Base-by-base conservation (phyloP, 495 filamentous ascomycete species). In the Parachaetomium inaequale region DNA sequence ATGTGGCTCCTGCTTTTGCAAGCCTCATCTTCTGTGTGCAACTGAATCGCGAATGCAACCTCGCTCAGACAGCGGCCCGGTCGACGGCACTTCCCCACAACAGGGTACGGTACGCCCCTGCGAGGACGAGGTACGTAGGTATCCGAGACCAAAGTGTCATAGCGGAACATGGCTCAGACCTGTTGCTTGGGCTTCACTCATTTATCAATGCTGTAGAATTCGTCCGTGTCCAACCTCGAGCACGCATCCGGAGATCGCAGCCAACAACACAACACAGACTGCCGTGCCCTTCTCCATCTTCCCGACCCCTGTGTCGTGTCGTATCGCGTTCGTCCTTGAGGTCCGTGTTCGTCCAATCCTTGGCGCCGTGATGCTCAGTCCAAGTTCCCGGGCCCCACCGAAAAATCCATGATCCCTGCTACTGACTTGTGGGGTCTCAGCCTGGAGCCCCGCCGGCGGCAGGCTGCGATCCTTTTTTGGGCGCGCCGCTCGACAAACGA, bases 341-440 rank as follows among this genome's bases (percentile, higher is more conserved):
- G 14, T 17, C 12, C 12, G 36, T 40, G 36, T 15, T 40, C 36
- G 6, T 17, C 36, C 36, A 40, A 40, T 40, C 14, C 40, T 21
- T 17, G 15, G n/a, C 23, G 11, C 45, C 36, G 14, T 40, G 36
- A 12, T 15, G 36, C 36, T 40, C 17, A 40, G 36, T 40, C 36
- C 12, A 15, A 40, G 36, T 40, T 40, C 12, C 36, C 36, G 17
- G 36, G 36, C 36, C 31, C 36, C 36, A 40, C 10, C 12, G 11
- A 6, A 21, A 29, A 1, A n/a, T n/a, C n/a, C n/a, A n/a, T n/a
- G 3, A 36, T 23, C 50, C 36, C 17, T 42, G 36, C 25, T 56
- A 38, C 54, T 56, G 54, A 56, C 38, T 23, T 17, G 54, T 29
- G 54, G 54, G 38, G 54, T 45, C 23, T 45, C 38, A 56, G 54